Percentiles rank a stretch among this genome's conserved stretches.
Evolutionary conservation across 345 rosid species (phyloP).

Genomic region (Salix purpurea): DNA sequence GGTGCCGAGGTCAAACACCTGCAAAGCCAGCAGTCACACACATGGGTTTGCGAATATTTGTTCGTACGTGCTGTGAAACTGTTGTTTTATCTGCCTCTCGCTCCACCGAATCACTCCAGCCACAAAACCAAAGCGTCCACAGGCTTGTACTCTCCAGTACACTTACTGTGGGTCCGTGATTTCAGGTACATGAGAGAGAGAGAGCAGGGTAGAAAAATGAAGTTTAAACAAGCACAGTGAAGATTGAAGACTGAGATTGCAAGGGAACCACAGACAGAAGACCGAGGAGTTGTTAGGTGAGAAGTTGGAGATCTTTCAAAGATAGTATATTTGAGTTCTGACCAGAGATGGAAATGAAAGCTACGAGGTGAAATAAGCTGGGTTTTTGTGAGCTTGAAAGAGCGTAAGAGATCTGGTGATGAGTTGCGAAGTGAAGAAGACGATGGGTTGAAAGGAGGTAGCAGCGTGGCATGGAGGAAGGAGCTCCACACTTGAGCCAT

Average conservation of each 20-base stretch:
- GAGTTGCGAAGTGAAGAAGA: neutral
- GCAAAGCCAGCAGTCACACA: constrained; percentile 18
- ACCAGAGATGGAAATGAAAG: neutral
- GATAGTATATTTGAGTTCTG: constrained; percentile 1
- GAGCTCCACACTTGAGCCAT: neutral
- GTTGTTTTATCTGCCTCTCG: neutral
- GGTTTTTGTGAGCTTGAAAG: neutral
- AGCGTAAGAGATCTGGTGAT: neutral
- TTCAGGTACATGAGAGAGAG: constrained; percentile 13
- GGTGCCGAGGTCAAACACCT: constrained; percentile 23
- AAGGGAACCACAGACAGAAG: neutral
- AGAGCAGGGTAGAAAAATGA: neutral
- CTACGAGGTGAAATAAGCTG: neutral
- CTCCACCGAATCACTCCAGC: constrained; percentile 31
- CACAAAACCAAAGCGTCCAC: constrained; percentile 25
- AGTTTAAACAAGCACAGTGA: neutral
- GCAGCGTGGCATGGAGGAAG: neutral
- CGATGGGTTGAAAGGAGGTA: neutral
- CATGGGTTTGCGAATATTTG: constrained; percentile 29
- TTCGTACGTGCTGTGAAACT: constrained; percentile 1
- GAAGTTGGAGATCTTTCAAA: neutral
- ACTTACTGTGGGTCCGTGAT: constrained; percentile 21
- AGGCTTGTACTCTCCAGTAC: constrained; percentile 32
- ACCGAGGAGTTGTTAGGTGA: neutral
- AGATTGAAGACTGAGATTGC: neutral